These are phyloP conservation scores for Kazachstania sp. DNA, from an alignment of 1,139 yeast species.

Conservation along the genomic window DNA sequence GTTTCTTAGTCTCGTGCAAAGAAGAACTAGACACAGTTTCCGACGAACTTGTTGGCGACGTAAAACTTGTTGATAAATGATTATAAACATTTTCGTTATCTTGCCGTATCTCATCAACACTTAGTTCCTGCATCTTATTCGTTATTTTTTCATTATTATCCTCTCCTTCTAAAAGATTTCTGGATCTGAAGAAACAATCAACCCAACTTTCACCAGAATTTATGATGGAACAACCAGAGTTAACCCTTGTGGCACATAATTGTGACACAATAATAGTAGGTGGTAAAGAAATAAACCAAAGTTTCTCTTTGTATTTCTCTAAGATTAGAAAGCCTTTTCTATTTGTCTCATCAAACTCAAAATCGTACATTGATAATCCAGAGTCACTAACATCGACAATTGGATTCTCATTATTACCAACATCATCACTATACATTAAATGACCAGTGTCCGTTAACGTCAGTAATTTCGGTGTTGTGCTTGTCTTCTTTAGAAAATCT, in stretches of 20 bases:
- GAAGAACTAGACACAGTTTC: no score
- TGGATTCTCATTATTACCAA: slow-evolving; percentile 3
- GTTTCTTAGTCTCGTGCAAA: neutral
- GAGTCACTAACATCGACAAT: slow-evolving; percentile 36
- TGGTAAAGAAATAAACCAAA: slow-evolving; percentile 46
- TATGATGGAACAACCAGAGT: slow-evolving; percentile 10
- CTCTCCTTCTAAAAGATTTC: slow-evolving; percentile 32
- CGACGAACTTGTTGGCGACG: neutral
- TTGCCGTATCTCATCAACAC: neutral
- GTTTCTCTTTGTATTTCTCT: slow-evolving; percentile 52
- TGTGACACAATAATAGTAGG: slow-evolving; percentile 9
- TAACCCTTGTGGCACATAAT: neutral
- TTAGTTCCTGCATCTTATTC: slow-evolving; percentile 5
- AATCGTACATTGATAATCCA: slow-evolving; percentile 69
- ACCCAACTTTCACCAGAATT: slow-evolving; percentile 39
- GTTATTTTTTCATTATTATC: slow-evolving; percentile 10
- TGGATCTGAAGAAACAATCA: slow-evolving; percentile 41
- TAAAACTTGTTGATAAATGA: slow-evolving; percentile 6
- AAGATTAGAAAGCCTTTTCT: slow-evolving; percentile 55
- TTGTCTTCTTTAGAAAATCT: slow-evolving; percentile 33
- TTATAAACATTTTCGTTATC: neutral
- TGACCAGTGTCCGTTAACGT: slow-evolving; percentile 35
- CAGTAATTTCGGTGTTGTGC: slow-evolving; percentile 31
- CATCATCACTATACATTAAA: slow-evolving; percentile 23
- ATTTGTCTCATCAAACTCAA: slow-evolving; percentile 54